Percentiles rank a stretch among this genome's conserved stretches.
These are phyloP conservation scores for Cyberlindnera bimundalis DNA, from an alignment of 805 yeast genomes.

Conservation along the genomic window DNA sequence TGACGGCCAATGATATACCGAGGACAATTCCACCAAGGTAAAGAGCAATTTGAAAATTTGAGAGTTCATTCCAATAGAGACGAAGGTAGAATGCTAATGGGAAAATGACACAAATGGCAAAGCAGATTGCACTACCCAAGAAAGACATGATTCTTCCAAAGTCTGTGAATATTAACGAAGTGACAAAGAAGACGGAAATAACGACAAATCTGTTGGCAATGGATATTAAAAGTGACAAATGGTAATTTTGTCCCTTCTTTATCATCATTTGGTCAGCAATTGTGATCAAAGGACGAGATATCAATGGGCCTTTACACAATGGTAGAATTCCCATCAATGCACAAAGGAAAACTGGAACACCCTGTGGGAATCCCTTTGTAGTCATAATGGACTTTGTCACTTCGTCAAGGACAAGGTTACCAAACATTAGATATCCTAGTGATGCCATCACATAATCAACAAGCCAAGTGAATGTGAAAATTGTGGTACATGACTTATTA, in stretches of 20 bases:
- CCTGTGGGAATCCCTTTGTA: slow-evolving; percentile 63
- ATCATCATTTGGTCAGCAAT: slow-evolving; percentile 45
- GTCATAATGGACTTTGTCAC: slow-evolving; percentile 71
- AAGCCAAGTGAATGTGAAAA: slow-evolving; percentile 54
- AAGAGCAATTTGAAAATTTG: slow-evolving; percentile 24
- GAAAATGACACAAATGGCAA: slow-evolving; percentile 65
- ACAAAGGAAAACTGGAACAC: slow-evolving; percentile 44
- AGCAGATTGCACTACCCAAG: slow-evolving; percentile 70
- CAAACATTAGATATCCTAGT: slow-evolving; percentile 79
- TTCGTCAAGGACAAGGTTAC: slow-evolving; percentile 62
- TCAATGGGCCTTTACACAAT: slow-evolving; percentile 71
- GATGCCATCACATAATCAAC: slow-evolving; percentile 62
- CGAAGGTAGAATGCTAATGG: slow-evolving; percentile 64
- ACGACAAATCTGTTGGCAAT: slow-evolving; percentile 20
- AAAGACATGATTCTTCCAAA: slow-evolving; percentile 75
- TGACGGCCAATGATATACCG: slow-evolving; percentile 15
- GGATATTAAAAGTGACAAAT: neutral
- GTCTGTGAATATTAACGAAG: slow-evolving; percentile 59
- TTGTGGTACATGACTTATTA: slow-evolving; percentile 45
- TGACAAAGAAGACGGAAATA: slow-evolving; percentile 38
- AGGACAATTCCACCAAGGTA: slow-evolving; percentile 8
- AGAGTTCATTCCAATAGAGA: slow-evolving; percentile 39
- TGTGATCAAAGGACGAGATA: slow-evolving; percentile 67
- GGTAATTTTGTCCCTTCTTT: slow-evolving; percentile 1
- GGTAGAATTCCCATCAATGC: slow-evolving; percentile 65